phyloP scores from a whole-genome alignment of 345 rosid species.

The Schrenkiella parvula region DNA sequence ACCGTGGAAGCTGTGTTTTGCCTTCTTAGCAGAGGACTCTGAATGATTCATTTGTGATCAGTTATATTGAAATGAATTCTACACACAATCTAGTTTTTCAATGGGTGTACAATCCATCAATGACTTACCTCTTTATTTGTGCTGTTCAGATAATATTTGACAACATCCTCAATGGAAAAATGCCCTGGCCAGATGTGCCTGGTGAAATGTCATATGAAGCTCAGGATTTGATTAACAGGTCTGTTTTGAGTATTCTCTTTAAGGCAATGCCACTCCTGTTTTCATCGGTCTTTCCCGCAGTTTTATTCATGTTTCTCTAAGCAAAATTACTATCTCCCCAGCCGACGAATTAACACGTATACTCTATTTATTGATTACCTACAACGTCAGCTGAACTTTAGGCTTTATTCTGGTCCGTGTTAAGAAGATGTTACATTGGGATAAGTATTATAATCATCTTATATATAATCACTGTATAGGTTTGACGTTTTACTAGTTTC shows the following conservation, averaged over 20 bases:
- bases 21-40: neutral
- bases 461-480: neutral
- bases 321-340: neutral
- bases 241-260: conserved; percentile 10
- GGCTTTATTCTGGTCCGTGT: neutral
- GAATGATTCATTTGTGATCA: neutral
- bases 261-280: neutral
- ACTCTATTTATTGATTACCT: neutral
- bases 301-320: neutral
- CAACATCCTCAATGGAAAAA: conserved; percentile 71
- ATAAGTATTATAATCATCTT: neutral
- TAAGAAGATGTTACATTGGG: neutral
- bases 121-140: conserved; percentile 6
- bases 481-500: neutral
- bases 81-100: neutral
- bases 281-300: neutral
- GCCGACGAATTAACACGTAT: neutral
- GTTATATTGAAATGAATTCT: neutral
- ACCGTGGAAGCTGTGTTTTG: neutral
- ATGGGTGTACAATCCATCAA: neutral
- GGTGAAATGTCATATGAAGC: conserved; percentile 68
- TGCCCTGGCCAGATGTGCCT: conserved; percentile 75
- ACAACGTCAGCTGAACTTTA: neutral
- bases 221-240: conserved; percentile 83
- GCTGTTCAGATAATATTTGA: conserved; percentile 64